These are phyloP conservation scores for Aspergillus fijiensis DNA, from an alignment of 2,329 filamentous ascomycete species.

Conservation along the genomic window DNA sequence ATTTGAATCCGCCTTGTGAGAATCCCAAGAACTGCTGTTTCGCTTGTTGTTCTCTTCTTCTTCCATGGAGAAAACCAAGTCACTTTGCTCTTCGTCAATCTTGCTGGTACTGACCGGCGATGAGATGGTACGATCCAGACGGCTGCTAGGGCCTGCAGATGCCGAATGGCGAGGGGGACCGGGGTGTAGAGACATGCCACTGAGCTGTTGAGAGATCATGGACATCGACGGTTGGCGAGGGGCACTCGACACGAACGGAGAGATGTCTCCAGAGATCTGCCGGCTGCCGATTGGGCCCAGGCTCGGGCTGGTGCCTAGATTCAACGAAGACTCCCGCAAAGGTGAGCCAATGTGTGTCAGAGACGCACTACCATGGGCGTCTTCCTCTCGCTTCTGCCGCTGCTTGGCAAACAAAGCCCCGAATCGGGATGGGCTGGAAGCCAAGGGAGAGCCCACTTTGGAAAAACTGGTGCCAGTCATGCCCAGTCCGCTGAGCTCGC, in stretches of 20 bases:
- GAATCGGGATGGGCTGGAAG: slow-evolving; percentile 63
- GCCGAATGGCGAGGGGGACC: slow-evolving; percentile 39
- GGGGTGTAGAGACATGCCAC: slow-evolving; percentile 45
- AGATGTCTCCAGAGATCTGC: slow-evolving; percentile 49
- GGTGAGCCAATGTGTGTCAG: slow-evolving; percentile 66
- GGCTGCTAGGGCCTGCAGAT: slow-evolving; percentile 31
- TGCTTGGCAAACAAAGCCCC: slow-evolving; percentile 58
- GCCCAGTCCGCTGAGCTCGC: slow-evolving; percentile 53
- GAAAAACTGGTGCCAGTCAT: slow-evolving; percentile 50
- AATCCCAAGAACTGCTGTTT: slow-evolving; percentile 36
- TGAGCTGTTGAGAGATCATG: slow-evolving; percentile 61
- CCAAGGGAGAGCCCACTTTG: slow-evolving; percentile 56
- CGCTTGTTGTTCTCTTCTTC: slow-evolving; percentile 50
- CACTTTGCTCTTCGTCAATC: slow-evolving; percentile 51
- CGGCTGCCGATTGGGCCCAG: slow-evolving; percentile 52
- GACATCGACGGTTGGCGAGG: slow-evolving; percentile 59
- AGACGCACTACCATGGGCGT: slow-evolving; percentile 40
- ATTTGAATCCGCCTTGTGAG: slow-evolving; percentile 33
- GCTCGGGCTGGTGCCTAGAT: slow-evolving; percentile 51
- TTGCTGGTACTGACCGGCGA: slow-evolving; percentile 47
- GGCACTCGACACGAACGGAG: slow-evolving; percentile 55
- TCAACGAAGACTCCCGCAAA: slow-evolving; percentile 60
- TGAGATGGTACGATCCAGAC: slow-evolving; percentile 47
- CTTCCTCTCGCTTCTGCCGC: slow-evolving; percentile 53
- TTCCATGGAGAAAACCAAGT: slow-evolving; percentile 52